Conservation (phyloP, 1,139 yeast genomes). For the Pichia inconspicua region DNA sequence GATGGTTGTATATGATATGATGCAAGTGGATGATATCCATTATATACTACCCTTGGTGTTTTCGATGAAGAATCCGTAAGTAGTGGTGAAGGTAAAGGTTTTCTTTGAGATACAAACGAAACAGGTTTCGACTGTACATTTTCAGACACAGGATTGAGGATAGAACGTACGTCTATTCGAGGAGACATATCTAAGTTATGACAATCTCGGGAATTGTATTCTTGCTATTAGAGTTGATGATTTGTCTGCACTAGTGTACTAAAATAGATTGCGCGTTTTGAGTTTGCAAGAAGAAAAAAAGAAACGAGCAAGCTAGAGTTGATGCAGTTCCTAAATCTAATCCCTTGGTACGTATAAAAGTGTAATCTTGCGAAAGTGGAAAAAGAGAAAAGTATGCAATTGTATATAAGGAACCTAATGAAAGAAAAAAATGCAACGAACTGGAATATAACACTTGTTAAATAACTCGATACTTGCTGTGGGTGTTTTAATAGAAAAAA, state of each 20-base stretch:
- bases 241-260: background rate
- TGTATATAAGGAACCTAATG: no score
- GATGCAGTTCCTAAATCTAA: no score
- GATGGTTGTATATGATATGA: no score
- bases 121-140: slow-evolving; percentile 26
- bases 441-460: no score
- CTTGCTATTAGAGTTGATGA: no score
- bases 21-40: background rate
- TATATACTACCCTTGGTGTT: background rate
- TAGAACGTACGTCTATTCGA: background rate
- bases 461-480: background rate
- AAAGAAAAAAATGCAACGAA: no score
- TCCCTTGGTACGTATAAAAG: no score
- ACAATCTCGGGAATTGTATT: no score
- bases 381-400: no score
- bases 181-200: background rate
- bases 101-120: background rate
- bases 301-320: background rate
- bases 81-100: background rate
- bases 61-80: no score
- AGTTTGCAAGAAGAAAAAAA: background rate
- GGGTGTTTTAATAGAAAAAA: background rate
- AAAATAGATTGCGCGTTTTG: background rate
- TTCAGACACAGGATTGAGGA: slow-evolving; percentile 37
- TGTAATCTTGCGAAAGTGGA: no score